Percentiles rank a stretch among this genome's conserved stretches.
Conservation (phyloP, 1,139 yeast genomes). For the Debaryomycetaceae sp. region DNA sequence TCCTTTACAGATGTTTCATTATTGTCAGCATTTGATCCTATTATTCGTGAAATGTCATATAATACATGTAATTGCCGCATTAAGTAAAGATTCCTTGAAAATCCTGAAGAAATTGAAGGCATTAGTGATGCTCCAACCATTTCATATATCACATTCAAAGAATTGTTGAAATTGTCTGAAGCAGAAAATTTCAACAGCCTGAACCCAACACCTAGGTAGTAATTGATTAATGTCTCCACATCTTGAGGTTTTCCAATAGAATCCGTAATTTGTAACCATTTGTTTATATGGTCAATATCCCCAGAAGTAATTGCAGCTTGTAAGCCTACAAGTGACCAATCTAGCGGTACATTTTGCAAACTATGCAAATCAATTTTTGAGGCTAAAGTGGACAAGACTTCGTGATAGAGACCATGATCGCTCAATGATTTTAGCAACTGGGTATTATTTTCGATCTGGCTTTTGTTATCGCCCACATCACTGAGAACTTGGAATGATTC, state of each 20-base stretch:
- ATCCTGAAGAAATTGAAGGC: constrained; percentile 58
- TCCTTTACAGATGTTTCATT: constrained; percentile 12
- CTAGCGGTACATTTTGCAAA: constrained; percentile 32
- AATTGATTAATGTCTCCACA: constrained; percentile 55
- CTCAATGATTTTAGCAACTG: constrained; percentile 37
- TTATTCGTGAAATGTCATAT: constrained; percentile 53
- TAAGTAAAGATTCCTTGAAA: constrained; percentile 53
- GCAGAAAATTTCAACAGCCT: constrained; percentile 36
- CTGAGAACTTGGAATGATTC: constrained; percentile 78
- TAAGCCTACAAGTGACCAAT: constrained; percentile 66
- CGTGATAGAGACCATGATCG: constrained; percentile 43
- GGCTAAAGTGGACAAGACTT: constrained; percentile 34
- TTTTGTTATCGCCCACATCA: constrained; percentile 30
- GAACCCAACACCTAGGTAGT: constrained; percentile 59
- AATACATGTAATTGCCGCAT: constrained; percentile 69
- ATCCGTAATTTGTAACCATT: constrained; percentile 50
- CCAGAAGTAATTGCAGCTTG: constrained; percentile 74
- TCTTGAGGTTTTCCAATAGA: constrained; percentile 42
- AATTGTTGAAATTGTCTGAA: constrained; percentile 23
- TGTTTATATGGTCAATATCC: constrained; percentile 44
- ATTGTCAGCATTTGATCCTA: constrained; percentile 10
- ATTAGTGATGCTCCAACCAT: constrained; percentile 62
- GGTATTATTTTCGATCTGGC: constrained; percentile 28
- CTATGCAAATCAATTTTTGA: constrained; percentile 24
- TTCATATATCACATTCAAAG: constrained; percentile 50